These are phyloP conservation scores for Penicillium chermesinum DNA, from an alignment of 495 filamentous ascomycete genomes.

Conservation along the genomic window DNA sequence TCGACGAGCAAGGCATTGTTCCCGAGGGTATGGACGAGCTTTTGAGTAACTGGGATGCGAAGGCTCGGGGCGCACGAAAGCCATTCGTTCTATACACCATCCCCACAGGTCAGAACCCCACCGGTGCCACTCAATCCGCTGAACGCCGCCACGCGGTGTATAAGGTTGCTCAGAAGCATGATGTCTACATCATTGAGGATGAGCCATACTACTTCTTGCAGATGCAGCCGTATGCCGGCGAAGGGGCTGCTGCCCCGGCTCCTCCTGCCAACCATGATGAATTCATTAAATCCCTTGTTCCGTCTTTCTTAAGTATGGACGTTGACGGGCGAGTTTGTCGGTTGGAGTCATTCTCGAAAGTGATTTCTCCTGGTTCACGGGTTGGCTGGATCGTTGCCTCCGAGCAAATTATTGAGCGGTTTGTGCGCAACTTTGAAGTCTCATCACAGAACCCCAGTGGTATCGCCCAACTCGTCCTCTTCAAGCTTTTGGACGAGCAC, in stretches of 20 bases:
- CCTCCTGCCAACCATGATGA: constrained; percentile 52
- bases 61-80: constrained; percentile 54
- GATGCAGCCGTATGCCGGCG: constrained; percentile 76
- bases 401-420: constrained; percentile 77
- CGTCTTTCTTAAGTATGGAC: constrained; percentile 58
- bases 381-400: constrained; percentile 65
- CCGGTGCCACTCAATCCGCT: constrained; percentile 71
- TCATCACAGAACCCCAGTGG: constrained; percentile 80
- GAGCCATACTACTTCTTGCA: constrained; percentile 99
- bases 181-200: constrained; percentile 86
- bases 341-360: constrained; percentile 66
- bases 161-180: constrained; percentile 70
- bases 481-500: constrained; percentile 83
- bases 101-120: constrained; percentile 83
- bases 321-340: constrained; percentile 64
- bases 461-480: constrained; percentile 73
- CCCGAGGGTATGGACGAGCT: constrained; percentile 61
- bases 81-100: constrained; percentile 59
- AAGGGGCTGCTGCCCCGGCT: constrained; percentile 43
- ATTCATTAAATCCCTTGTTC: constrained; percentile 56
- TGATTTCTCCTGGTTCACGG: constrained; percentile 56
- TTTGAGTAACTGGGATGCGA: constrained; percentile 60
- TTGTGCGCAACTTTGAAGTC: constrained; percentile 69
- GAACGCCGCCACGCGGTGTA: constrained; percentile 68
- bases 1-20: constrained; percentile 76